Base-by-base conservation (phyloP, 2,329 filamentous ascomycete genomes). In the Fusarium tanahbumbuense region DNA sequence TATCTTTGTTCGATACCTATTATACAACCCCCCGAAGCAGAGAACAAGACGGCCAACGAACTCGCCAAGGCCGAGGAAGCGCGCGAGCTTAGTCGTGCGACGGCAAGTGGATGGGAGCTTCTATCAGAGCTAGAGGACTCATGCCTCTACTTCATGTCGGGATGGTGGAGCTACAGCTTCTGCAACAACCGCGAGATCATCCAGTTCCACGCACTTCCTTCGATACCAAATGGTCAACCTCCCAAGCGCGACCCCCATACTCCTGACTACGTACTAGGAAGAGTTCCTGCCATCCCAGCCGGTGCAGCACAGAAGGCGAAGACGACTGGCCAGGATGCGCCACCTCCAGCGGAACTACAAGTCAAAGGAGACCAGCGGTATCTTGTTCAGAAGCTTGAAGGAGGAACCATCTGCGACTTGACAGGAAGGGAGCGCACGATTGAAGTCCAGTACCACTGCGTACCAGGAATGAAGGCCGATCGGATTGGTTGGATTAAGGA, bases 111-210 rank as follows among this genome's bases (percentile, higher is more conserved):
- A 8, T 92, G 93, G 86, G 92, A 96, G 75, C 85, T 98, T 23
- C 83, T 98, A 53, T 87, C 88, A 69, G 89, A 90, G 27, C 91
- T 98, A 80, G 88, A 96, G 60, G 88, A 94, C 56, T 92, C 90
- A 6, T 98, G 94, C 79, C 87, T 98, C 68, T 97, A 95, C 82
- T 88, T 85, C 70, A 83, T 94, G 70, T 92, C 90, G 2, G 94
- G 94, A 0, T 98, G 94, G 94, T 98, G 94, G 94, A 96, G 92
- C 76, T 98, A 98, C 81, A 92, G 91, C 73, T 97, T 97, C 80
- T 98, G 94, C 84, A 96, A 97, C 81, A 93, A 93, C 77, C 87
- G 91, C 67, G 89, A 95, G 68, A 91, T 98, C 67, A 92, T 93
- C 75, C 94, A 98, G 80, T 98, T 97, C 80, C 94, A 98, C 78